A percentile compares a stretch with the other conserved stretches of the same genome.
Evolutionary conservation across 2,329 filamentous ascomycete species (phyloP).

Genomic region (Penicillium sp.): DNA sequence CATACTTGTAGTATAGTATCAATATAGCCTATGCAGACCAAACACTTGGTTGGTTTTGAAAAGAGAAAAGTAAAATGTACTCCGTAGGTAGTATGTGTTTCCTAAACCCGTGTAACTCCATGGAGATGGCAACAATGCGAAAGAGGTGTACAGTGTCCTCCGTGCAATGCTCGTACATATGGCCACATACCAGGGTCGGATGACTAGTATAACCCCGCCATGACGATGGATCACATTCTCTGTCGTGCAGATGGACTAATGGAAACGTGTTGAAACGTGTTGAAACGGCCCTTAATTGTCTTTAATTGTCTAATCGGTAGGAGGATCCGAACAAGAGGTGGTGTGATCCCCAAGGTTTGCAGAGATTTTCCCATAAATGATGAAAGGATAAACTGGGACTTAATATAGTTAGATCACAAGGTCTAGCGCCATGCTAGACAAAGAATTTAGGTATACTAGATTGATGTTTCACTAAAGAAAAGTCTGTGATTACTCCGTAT

Average conservation of each 20-base stretch:
- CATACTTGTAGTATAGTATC: background rate
- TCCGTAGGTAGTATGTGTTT: background rate
- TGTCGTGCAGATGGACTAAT: background rate
- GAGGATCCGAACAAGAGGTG: conserved; percentile 15
- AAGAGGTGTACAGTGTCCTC: too few species aligned
- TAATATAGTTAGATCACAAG: background rate
- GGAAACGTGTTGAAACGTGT: background rate
- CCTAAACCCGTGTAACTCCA: conserved; percentile 1
- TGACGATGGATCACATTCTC: background rate
- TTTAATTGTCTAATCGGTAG: conserved; percentile 15
- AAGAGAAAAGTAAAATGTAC: background rate
- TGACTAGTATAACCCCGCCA: conserved; percentile 5
- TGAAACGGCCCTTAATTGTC: conserved; percentile 11
- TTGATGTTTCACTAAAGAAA: background rate
- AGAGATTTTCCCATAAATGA: conserved; percentile 11
- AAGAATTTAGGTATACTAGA: conserved; percentile 1
- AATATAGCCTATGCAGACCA: background rate
- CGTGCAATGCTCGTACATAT: too few species aligned
- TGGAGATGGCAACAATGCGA: too few species aligned
- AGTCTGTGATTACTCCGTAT: background rate
- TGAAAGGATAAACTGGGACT: background rate
- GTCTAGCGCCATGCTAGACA: conserved; percentile 10
- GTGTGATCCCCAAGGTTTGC: conserved; percentile 11
- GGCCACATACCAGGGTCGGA: conserved; percentile 1
- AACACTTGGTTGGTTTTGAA: conserved; percentile 3